Evolutionary conservation across 768 basidiomycete species (phyloP), one percentile per base, ranked within the genome.

Genomic region (Mycena capillaripes): DNA sequence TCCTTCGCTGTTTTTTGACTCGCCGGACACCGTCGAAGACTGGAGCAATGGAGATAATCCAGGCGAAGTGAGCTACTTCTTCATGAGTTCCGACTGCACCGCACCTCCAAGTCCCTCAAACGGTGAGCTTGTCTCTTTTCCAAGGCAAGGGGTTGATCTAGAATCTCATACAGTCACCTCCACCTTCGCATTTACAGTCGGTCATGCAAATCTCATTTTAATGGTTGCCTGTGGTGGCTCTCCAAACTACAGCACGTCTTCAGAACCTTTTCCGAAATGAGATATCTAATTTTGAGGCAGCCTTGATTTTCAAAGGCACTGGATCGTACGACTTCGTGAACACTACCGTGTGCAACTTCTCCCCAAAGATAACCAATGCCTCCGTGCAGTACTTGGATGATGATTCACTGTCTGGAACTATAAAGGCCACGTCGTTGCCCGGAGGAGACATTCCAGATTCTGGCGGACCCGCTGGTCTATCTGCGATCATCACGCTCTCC

Each of bases 311-410:
- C 16, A 21, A 9, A 19, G 12, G 38, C 2, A 16, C 17, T 4
- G 64, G 64, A 2, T 1, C 19, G 5, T 66, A 66, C 40, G 9
- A 9, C 29, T 27, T 21, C 25, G 2, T 34, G 21, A 30, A 36
- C 21, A 57, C 17, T 46, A 46, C 36, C 10, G 64, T 66, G 38
- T 66, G 64, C 30, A 66, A 36, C 2, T 38, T 66, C n/a, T 19
- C 25, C 21, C 64, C 64, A 6, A 27, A 44, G n/a, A 32, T 66
- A 16, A 56, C 53, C 23, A 29, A 19, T 4, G 36, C 56, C 14
- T 4, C 30, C 3, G 64, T 66, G 14, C 25, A 66, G 11, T 66
- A 66, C 21, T 30, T 42, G 2, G 25, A 66, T 23, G n/a, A 53
- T 17, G 12, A 19, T 12, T 19, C 23, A 17, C 12, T 11, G 6